These are phyloP conservation scores for Tolypocladium ovalisporum DNA, from an alignment of 2,329 filamentous ascomycete genomes.

Conservation along the genomic window DNA sequence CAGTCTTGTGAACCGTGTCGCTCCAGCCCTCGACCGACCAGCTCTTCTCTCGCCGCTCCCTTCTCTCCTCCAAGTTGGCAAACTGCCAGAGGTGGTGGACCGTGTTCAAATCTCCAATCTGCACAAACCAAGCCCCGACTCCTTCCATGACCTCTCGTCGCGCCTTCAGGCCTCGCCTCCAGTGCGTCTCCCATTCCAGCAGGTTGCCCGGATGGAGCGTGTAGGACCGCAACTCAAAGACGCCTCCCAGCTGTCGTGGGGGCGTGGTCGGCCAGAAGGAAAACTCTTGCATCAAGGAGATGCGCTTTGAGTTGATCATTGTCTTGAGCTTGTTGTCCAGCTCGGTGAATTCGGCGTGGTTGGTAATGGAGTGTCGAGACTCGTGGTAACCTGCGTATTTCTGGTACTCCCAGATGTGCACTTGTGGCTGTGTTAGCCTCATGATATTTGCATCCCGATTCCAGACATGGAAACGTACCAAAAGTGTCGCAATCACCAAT, in stretches of 20 bases:
- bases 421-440: conserved; percentile 33
- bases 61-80: conserved; percentile 89
- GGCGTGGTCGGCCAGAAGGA: conserved; percentile 97
- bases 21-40: conserved; percentile 95
- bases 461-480: conserved; percentile 44
- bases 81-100: conserved; percentile 99
- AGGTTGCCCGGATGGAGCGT: conserved; percentile 92
- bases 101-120: conserved; percentile 94
- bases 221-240: conserved; percentile 96
- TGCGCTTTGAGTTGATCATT: conserved; percentile 76
- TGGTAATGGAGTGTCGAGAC: conserved; percentile 74
- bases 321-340: conserved; percentile 78
- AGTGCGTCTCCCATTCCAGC: conserved; percentile 97
- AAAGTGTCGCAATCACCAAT: conserved; percentile 97
- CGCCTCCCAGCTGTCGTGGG: conserved; percentile 76
- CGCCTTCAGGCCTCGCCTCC: conserved; percentile 83
- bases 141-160: conserved; percentile 97
- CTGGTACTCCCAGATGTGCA: conserved; percentile 99
- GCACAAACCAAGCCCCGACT: conserved; percentile 96
- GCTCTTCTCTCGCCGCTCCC: conserved; percentile 81
- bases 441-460: background rate
- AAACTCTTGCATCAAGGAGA: conserved; percentile 97
- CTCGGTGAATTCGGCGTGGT: conserved; percentile 70
- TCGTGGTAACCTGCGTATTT: conserved; percentile 92
- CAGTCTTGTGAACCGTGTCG: conserved; percentile 96